Evolutionary conservation across 2,329 filamentous ascomycete species (phyloP).

Genomic region (Phoma herbarum): DNA sequence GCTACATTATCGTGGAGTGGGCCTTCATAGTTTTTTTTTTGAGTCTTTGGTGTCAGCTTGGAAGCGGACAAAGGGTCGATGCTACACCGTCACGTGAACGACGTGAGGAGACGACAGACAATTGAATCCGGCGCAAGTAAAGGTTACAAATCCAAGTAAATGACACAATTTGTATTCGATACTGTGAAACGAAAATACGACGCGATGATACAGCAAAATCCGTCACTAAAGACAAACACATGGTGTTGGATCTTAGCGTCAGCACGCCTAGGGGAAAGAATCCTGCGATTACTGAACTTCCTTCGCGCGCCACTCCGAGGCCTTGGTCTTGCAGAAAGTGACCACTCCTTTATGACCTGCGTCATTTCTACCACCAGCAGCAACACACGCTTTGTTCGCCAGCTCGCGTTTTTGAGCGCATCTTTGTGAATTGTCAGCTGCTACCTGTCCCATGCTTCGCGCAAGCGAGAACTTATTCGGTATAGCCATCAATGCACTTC

Average conservation of each 20-base stretch:
- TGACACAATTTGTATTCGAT: too few relatives aligned
- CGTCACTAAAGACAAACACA: too few relatives aligned
- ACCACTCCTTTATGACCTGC: not conserved
- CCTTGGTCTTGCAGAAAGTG: not conserved
- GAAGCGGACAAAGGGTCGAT: not conserved
- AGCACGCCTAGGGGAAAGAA: too few relatives aligned
- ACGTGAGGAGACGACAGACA: too few relatives aligned
- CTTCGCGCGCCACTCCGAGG: not conserved
- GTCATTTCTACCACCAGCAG: not conserved
- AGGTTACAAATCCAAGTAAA: too few relatives aligned
- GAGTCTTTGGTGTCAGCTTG: not conserved
- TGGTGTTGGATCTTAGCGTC: too few relatives aligned
- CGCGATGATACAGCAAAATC: not conserved
- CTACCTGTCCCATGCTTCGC: not conserved
- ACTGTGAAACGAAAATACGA: not conserved
- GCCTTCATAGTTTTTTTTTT: not conserved
- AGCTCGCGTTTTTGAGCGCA: not conserved
- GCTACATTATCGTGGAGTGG: not conserved
- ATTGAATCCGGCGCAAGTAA: too few relatives aligned
- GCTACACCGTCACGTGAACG: too few relatives aligned
- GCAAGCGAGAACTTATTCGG: not conserved
- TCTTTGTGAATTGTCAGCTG: not conserved
- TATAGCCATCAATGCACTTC: not conserved
- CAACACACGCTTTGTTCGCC: slow-evolving; percentile 1
- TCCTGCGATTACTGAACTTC: not conserved